phyloP scores from a whole-genome alignment of 495 filamentous ascomycete genomes.

The Aspergillus bridgeri region DNA sequence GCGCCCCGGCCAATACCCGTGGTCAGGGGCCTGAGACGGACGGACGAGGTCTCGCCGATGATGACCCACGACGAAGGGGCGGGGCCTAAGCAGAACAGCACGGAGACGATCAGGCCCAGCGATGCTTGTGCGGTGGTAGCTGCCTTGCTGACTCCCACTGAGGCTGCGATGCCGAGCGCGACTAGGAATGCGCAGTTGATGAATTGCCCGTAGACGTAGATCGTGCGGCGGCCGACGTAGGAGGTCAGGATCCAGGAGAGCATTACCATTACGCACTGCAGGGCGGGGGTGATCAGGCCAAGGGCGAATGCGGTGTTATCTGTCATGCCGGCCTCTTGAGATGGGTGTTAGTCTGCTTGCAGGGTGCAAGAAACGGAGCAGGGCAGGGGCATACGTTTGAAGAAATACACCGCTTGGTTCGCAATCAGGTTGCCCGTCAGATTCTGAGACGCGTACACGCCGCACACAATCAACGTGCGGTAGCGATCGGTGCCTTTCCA shows the following conservation, averaged over 20 bases:
- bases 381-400: slow-evolving; percentile 46
- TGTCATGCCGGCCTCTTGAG: slow-evolving; percentile 61
- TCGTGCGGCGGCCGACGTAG: slow-evolving; percentile 62
- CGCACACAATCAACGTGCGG: slow-evolving; percentile 64
- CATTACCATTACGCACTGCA: slow-evolving; percentile 31
- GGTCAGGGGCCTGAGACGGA: slow-evolving; percentile 73
- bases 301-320: slow-evolving; percentile 29
- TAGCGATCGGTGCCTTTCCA: slow-evolving; percentile 64
- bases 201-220: slow-evolving; percentile 59
- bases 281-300: slow-evolving; percentile 36
- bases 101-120: slow-evolving; percentile 49
- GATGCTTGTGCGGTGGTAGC: slow-evolving; percentile 50
- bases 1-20: slow-evolving; percentile 64
- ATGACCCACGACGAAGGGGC: slow-evolving; percentile 74
- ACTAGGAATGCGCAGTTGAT: slow-evolving; percentile 66
- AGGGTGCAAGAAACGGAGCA: slow-evolving; percentile 9
- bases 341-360: slow-evolving; percentile 18
- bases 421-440: slow-evolving; percentile 63
- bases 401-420: slow-evolving; percentile 75
- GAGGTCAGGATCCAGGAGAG: slow-evolving; percentile 64
- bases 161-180: slow-evolving; percentile 59
- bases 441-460: slow-evolving; percentile 47
- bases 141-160: slow-evolving; percentile 43
- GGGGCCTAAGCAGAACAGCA: slow-evolving; percentile 66
- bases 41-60: slow-evolving; percentile 67